phyloP scores from a whole-genome alignment of 352 stramenopile genomes.

The Pythium folliculosum region DNA sequence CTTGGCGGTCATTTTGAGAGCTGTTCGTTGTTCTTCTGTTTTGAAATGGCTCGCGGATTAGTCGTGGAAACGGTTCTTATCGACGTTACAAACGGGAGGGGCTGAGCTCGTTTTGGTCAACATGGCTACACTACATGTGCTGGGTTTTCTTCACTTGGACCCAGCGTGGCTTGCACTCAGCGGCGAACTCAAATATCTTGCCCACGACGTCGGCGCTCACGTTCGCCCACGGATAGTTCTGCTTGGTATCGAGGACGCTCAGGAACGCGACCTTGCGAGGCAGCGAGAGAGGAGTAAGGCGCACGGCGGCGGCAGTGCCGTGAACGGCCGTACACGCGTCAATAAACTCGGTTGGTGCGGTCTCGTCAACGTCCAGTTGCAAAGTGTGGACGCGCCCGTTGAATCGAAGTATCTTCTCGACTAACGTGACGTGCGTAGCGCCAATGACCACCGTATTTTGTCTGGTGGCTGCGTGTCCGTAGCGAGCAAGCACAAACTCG shows the following conservation, averaged over 20 bases:
- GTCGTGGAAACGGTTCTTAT: slow-evolving; percentile 4
- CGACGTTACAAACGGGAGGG: background rate
- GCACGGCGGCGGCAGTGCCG: slow-evolving; percentile 11
- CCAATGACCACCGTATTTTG: background rate
- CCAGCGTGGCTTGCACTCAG: slow-evolving; percentile 9
- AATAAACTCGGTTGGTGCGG: background rate
- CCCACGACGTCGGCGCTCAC: slow-evolving; percentile 12
- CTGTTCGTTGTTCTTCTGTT: background rate
- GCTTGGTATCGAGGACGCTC: background rate
- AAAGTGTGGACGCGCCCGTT: slow-evolving; percentile 20
- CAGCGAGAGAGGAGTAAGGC: slow-evolving; percentile 6
- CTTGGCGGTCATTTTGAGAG: background rate
- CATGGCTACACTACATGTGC: slow-evolving; percentile 4
- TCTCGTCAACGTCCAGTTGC: slow-evolving; percentile 7
- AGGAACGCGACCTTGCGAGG: slow-evolving; percentile 6
- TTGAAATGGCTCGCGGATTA: background rate
- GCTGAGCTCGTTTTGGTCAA: background rate
- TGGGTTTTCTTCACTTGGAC: slow-evolving; percentile 12
- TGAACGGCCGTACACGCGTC: background rate
- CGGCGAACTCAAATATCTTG: slow-evolving; percentile 10
- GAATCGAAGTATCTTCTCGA: slow-evolving; percentile 1
- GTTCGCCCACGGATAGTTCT: background rate
- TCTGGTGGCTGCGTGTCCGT: background rate
- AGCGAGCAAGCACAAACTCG: slow-evolving; percentile 14
- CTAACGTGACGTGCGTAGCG: background rate